Evolutionary conservation across 140 eudicot species (phyloP).

Genomic region (Senecio squalidus): DNA sequence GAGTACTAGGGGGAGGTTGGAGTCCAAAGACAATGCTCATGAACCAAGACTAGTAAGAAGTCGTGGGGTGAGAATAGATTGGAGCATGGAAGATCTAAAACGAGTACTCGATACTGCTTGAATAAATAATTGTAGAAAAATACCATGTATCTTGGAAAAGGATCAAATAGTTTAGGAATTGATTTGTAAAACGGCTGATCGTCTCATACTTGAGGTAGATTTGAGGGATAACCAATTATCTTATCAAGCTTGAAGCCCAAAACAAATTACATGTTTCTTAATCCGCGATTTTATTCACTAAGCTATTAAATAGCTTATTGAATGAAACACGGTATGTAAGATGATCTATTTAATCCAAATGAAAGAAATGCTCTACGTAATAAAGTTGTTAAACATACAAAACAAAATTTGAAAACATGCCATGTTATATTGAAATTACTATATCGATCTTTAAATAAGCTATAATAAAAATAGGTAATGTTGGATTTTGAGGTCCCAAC

Average conservation of each 20-base stretch:
- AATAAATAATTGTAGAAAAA: not conserved
- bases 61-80: not conserved
- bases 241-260: not conserved
- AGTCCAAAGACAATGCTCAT: not conserved
- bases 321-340: not conserved
- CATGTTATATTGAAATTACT: too few species aligned
- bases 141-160: not conserved
- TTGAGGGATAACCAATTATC: not conserved
- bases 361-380: not conserved
- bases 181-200: not conserved
- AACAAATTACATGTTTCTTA: not conserved
- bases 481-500: too few species aligned
- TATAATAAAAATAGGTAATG: too few species aligned
- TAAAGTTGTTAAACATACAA: not conserved
- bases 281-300: not conserved
- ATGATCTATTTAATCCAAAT: not conserved
- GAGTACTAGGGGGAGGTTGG: not conserved
- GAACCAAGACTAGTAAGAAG: conserved; percentile 5
- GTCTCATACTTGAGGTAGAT: not conserved
- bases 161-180: not conserved
- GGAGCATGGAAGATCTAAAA: conserved; percentile 16
- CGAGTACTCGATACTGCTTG: not conserved
- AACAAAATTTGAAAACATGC: too few species aligned
- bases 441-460: too few species aligned
- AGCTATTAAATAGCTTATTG: not conserved